Evolutionary conservation across 179 eudicot genomes (phyloP).

Genomic region (Heliamphora pulchella): DNA sequence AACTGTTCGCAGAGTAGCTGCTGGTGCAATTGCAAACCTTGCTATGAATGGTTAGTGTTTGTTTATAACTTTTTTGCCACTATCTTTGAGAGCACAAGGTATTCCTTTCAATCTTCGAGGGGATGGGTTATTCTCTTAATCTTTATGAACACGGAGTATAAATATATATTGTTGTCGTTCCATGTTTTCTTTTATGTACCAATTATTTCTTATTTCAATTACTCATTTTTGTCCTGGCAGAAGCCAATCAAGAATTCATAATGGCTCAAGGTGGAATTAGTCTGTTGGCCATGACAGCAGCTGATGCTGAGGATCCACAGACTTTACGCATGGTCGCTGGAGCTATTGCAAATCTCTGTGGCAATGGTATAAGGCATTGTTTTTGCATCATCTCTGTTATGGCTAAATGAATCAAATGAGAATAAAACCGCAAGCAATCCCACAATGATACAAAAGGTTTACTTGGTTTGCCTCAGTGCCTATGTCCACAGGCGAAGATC

Average conservation of each 20-base stretch:
- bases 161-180: not conserved
- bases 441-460: too few relatives aligned
- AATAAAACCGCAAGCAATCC: too few relatives aligned
- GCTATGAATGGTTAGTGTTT: constrained; percentile 81
- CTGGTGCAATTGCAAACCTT: constrained; percentile 99
- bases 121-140: not conserved
- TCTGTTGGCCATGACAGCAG: constrained; percentile 75
- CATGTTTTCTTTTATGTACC: not conserved
- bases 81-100: not conserved
- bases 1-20: constrained; percentile 91
- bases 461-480: too few relatives aligned
- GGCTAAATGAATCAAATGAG: too few relatives aligned
- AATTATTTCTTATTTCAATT: constrained; percentile 7
- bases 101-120: not conserved
- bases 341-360: constrained; percentile 96
- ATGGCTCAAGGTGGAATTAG: constrained; percentile 91
- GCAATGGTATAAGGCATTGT: constrained; percentile 59
- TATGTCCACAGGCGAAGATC: too few relatives aligned
- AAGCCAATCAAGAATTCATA: constrained; percentile 87
- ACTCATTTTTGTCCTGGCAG: constrained; percentile 33
- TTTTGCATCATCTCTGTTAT: not conserved
- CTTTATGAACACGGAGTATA: too few relatives aligned
- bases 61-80: not conserved
- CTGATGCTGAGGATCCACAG: constrained; percentile 97
- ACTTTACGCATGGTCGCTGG: constrained; percentile 99